These are phyloP conservation scores for Fusarium albidum DNA, from an alignment of 2,329 filamentous ascomycete species.

Conservation along the genomic window DNA sequence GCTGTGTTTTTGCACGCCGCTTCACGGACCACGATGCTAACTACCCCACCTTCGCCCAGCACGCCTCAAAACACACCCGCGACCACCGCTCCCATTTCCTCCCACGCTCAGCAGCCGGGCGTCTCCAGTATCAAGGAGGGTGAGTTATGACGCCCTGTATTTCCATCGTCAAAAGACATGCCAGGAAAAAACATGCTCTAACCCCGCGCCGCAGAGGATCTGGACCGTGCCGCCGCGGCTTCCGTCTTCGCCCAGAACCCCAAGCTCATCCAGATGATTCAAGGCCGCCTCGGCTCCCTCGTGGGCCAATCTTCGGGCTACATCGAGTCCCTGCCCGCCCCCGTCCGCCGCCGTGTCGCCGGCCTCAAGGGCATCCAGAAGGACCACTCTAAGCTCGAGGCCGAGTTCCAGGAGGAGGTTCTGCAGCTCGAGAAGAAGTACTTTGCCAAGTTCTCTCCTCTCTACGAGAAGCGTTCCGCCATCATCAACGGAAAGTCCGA, in stretches of 20 bases:
- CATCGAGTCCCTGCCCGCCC: slow-evolving; percentile 90
- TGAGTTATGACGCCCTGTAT: slow-evolving; percentile 55
- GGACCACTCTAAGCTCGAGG: slow-evolving; percentile 97
- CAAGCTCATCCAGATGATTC: slow-evolving; percentile 94
- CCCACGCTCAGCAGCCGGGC: slow-evolving; percentile 93
- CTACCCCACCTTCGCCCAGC: slow-evolving; percentile 66
- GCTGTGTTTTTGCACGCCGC: slow-evolving; percentile 31
- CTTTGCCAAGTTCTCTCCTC: slow-evolving; percentile 96
- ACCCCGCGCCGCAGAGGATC: slow-evolving; percentile 71
- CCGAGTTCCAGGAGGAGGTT: slow-evolving; percentile 98
- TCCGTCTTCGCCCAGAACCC: slow-evolving; percentile 97
- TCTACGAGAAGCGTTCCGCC: slow-evolving; percentile 92
- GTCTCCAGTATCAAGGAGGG: slow-evolving; percentile 98
- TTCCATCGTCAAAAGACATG: slow-evolving; percentile 2
- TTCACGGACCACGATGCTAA: slow-evolving; percentile 43
- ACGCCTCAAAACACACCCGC: slow-evolving; percentile 98
- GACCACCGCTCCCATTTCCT: slow-evolving; percentile 95
- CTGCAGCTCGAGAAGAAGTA: slow-evolving; percentile 99
- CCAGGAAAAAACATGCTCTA: slow-evolving; percentile 18
- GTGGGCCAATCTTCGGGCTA: slow-evolving; percentile 97
- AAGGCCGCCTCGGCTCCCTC: slow-evolving; percentile 91
- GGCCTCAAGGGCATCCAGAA: slow-evolving; percentile 98
- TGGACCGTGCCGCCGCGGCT: slow-evolving; percentile 86
- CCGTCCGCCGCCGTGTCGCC: slow-evolving; percentile 91
- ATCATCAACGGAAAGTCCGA: slow-evolving; percentile 90